Conservation (phyloP, 495 filamentous ascomycete genomes). For the Aspergillus nanangensis region DNA sequence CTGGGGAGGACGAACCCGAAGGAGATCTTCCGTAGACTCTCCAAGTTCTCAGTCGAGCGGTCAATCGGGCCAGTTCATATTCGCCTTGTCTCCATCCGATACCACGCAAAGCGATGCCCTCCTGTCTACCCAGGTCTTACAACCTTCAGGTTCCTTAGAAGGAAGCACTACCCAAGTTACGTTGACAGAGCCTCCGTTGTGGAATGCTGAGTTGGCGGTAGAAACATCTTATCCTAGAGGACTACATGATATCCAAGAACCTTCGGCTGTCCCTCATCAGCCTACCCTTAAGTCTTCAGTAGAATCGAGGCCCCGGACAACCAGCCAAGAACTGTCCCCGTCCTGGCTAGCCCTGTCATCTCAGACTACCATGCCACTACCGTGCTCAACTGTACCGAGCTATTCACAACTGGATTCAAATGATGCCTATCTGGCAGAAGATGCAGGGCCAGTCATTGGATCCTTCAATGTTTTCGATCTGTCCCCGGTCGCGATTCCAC, state of each 20-base stretch:
- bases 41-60: slow-evolving; percentile 31
- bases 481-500: slow-evolving; percentile 25
- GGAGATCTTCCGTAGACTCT: slow-evolving; percentile 34
- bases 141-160: slow-evolving; percentile 4
- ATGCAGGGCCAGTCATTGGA: slow-evolving; percentile 25
- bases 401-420: no score
- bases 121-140: slow-evolving; percentile 1
- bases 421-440: no score
- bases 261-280: slow-evolving; percentile 26
- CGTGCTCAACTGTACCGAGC: neutral
- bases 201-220: slow-evolving; percentile 16
- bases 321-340: slow-evolving; percentile 13
- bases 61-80: slow-evolving; percentile 16
- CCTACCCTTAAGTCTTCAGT: slow-evolving; percentile 14
- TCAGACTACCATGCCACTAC: neutral
- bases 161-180: slow-evolving; percentile 4
- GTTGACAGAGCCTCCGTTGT: slow-evolving; percentile 9
- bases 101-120: slow-evolving; percentile 4
- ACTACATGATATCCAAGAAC: slow-evolving; percentile 21
- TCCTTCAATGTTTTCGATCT: slow-evolving; percentile 29
- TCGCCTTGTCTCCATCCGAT: slow-evolving; percentile 14
- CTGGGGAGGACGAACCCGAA: slow-evolving; percentile 67
- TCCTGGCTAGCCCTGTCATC: slow-evolving; percentile 25
- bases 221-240: slow-evolving; percentile 21
- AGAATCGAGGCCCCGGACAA: slow-evolving; percentile 16